Evolutionary conservation across 192 early-diverging fungal species (phyloP).

Genomic region (Phycomyces nitens): DNA sequence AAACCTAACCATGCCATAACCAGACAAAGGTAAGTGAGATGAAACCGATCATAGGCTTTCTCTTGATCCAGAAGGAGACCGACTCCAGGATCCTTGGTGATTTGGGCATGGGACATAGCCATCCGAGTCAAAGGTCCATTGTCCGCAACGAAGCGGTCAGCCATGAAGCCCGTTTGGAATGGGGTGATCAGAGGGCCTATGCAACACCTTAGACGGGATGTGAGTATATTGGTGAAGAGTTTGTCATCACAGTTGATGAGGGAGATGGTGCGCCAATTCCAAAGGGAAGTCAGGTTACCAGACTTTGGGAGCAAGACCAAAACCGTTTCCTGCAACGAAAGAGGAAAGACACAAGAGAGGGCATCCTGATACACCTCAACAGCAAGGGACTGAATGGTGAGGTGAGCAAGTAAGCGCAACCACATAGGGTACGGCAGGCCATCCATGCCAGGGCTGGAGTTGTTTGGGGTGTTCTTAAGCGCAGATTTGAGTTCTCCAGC

Average conservation of each 20-base stretch:
- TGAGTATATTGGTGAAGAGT: constrained; percentile 5
- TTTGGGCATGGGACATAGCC: background rate
- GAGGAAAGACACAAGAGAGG: background rate
- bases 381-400: background rate
- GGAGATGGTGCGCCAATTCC: constrained; percentile 18
- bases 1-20: constrained; percentile 10
- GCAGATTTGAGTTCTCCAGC: too few relatives aligned
- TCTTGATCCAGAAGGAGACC: constrained; percentile 24
- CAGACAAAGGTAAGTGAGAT: constrained; percentile 10
- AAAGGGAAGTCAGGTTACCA: constrained; percentile 13
- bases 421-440: background rate
- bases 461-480: background rate
- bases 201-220: background rate
- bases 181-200: constrained; percentile 4
- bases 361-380: background rate
- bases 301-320: constrained; percentile 29
- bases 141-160: constrained; percentile 9
- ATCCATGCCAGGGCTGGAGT: constrained; percentile 7
- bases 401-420: background rate
- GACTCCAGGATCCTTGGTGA: background rate
- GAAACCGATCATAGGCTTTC: constrained; percentile 28
- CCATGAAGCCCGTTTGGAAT: constrained; percentile 21
- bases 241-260: constrained; percentile 29
- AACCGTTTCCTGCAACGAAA: constrained; percentile 1
- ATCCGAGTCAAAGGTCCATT: constrained; percentile 10